Evolutionary conservation across 441 rosid species (phyloP).

Genomic region (Euphorbia celastroides): DNA sequence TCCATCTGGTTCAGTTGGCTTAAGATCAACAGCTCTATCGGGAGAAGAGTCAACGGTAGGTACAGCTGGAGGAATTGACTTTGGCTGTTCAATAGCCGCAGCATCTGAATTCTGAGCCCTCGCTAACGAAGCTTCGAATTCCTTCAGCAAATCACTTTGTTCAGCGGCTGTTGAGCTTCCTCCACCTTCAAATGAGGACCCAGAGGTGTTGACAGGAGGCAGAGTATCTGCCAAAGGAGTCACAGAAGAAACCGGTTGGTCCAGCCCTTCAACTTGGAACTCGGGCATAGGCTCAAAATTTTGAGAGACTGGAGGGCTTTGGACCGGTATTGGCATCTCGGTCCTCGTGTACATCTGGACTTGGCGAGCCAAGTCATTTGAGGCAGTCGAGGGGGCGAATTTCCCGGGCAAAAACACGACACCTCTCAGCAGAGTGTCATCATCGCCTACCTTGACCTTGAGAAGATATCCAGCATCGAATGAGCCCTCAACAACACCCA

Average conservation of each 20-base stretch:
- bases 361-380: conserved; percentile 71
- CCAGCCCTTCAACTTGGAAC: conserved; percentile 23
- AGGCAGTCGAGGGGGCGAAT: conserved; percentile 44
- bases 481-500: conserved; percentile 63
- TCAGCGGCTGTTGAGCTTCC: conserved; percentile 22
- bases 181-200: conserved; percentile 19
- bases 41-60: conserved; percentile 30
- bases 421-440: conserved; percentile 54
- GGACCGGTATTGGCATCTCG: conserved; percentile 39
- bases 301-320: conserved; percentile 22
- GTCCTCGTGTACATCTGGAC: conserved; percentile 49
- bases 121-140: conserved; percentile 18
- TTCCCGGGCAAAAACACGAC: conserved; percentile 53
- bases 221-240: conserved; percentile 25
- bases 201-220: conserved; percentile 18
- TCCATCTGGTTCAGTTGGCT: conserved; percentile 21
- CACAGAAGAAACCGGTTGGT: conserved; percentile 26
- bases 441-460: conserved; percentile 51
- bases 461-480: conserved; percentile 77
- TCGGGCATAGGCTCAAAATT: conserved; percentile 11
- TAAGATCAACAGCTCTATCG: conserved; percentile 23
- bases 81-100: conserved; percentile 26
- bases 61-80: conserved; percentile 12
- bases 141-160: conserved; percentile 21
- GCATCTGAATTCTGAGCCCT: conserved; percentile 18